Percentiles rank a stretch among this genome's conserved stretches.
phyloP scores from a whole-genome alignment of 2,329 filamentous ascomycete species.

The Lachnellula subtilissima region DNA sequence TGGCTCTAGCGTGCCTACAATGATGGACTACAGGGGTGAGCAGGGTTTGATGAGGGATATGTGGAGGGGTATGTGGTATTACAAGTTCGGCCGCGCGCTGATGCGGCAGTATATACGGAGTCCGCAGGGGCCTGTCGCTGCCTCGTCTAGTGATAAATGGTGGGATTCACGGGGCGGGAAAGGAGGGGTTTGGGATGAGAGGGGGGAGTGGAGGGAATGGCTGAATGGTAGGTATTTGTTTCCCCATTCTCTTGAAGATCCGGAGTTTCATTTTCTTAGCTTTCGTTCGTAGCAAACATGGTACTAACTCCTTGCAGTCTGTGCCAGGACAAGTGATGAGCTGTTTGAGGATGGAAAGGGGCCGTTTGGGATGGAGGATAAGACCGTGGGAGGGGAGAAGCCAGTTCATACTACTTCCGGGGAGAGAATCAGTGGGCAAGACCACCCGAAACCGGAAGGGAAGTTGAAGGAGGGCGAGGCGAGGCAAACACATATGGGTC shows the following conservation, averaged over 20 bases:
- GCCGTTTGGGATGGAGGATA: conserved; percentile 33
- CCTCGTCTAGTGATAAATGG: conserved; percentile 39
- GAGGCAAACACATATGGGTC: no score
- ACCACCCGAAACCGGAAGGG: no score
- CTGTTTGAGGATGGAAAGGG: conserved; percentile 45
- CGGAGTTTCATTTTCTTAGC: conserved; percentile 30
- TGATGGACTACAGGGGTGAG: conserved; percentile 5
- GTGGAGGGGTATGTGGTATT: conserved; percentile 15
- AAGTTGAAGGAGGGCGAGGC: no score
- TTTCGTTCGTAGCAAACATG: no score
- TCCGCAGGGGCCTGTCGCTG: conserved; percentile 37
- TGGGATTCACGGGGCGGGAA: conserved; percentile 47
- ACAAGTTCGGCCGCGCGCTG: conserved; percentile 41
- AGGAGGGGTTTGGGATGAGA: conserved; percentile 50
- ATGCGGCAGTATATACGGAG: conserved; percentile 44
- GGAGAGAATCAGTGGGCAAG: background rate
- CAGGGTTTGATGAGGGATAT: background rate
- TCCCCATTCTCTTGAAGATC: conserved; percentile 24
- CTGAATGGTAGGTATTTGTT: background rate
- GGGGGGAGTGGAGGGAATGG: conserved; percentile 3
- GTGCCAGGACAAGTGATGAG: conserved; percentile 27
- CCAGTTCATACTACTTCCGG: background rate
- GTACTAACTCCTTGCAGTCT: no score
- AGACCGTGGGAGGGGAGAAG: background rate
- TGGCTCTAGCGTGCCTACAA: conserved; percentile 4